Evolutionary conservation across 2,329 filamentous ascomycete genomes (phyloP).

Genomic region (Colletotrichum tofieldiae): DNA sequence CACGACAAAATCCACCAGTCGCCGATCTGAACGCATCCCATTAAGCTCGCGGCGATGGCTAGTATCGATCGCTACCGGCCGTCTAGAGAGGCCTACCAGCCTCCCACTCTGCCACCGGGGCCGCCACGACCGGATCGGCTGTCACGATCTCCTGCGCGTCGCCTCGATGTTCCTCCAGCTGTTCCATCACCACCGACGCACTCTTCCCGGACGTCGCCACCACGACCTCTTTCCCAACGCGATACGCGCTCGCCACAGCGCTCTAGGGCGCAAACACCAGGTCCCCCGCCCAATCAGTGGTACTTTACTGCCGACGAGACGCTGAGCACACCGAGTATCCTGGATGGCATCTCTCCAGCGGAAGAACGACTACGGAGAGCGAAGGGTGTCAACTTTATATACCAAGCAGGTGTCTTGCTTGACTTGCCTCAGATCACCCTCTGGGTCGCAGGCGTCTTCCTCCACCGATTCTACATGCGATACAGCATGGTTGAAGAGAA

Average conservation of each 20-base stretch:
- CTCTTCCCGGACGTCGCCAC: slow-evolving; percentile 69
- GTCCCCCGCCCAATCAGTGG: slow-evolving; percentile 78
- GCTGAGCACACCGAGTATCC: slow-evolving; percentile 84
- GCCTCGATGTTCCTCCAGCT: slow-evolving; percentile 72
- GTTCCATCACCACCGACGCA: slow-evolving; percentile 74
- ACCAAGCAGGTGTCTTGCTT: slow-evolving; percentile 92
- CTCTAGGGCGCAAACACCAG: slow-evolving; percentile 41
- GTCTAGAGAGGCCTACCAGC: slow-evolving; percentile 71
- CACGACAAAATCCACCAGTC: slow-evolving; percentile 1
- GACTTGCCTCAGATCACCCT: slow-evolving; percentile 94
- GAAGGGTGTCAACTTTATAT: slow-evolving; percentile 97
- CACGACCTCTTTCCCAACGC: slow-evolving; percentile 62
- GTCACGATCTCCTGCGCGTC: slow-evolving; percentile 66
- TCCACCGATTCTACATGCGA: slow-evolving; percentile 97
- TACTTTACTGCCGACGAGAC: slow-evolving; percentile 89
- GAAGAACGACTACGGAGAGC: slow-evolving; percentile 86
- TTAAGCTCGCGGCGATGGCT: slow-evolving; percentile 61
- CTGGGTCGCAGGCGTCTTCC: slow-evolving; percentile 92
- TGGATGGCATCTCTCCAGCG: slow-evolving; percentile 83
- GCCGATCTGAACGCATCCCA: slow-evolving; percentile 6
- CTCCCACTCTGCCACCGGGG: slow-evolving; percentile 61
- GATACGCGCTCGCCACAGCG: slow-evolving; percentile 60
- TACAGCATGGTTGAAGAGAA: slow-evolving; percentile 84
- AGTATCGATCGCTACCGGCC: slow-evolving; percentile 74
- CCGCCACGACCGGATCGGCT: slow-evolving; percentile 57